These are phyloP conservation scores for Xylaria nigripes DNA, from an alignment of 495 filamentous ascomycete species.

Conservation along the genomic window DNA sequence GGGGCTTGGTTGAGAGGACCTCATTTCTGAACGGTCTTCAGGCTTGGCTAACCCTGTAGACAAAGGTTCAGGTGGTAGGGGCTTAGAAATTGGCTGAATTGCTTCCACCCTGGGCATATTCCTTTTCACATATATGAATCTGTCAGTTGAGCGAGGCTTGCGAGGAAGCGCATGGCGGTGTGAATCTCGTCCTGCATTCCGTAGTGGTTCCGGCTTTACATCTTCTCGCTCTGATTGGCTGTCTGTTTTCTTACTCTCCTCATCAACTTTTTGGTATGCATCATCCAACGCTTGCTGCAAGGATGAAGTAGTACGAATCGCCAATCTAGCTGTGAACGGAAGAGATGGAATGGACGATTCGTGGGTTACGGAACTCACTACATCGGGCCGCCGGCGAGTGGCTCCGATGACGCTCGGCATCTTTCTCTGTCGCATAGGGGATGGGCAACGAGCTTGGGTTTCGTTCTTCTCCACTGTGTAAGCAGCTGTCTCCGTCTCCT, in stretches of 20 bases:
- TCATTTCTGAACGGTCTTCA: not conserved
- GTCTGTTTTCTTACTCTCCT: slow-evolving; percentile 20
- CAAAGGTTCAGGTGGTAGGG: slow-evolving; percentile 1
- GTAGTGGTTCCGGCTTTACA: slow-evolving; percentile 2
- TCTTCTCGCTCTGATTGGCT: slow-evolving; percentile 8
- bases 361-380: slow-evolving; percentile 9
- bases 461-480: slow-evolving; percentile 8
- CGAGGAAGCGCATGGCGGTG: slow-evolving; percentile 2
- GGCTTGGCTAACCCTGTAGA: not conserved
- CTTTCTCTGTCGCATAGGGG: slow-evolving; percentile 2
- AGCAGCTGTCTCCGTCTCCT: slow-evolving; percentile 22
- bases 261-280: slow-evolving; percentile 27
- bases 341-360: slow-evolving; percentile 20
- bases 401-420: not conserved
- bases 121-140: slow-evolving; percentile 16
- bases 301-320: slow-evolving; percentile 25
- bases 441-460: not conserved
- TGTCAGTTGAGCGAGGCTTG: slow-evolving; percentile 10
- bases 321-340: slow-evolving; percentile 27
- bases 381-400: slow-evolving; percentile 1
- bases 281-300: slow-evolving; percentile 32
- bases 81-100: slow-evolving; percentile 8
- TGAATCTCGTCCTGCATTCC: not conserved
- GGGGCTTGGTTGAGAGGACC: slow-evolving; percentile 8
- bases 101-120: slow-evolving; percentile 15